Conservation (phyloP, 2,329 filamentous ascomycete genomes). For the Fusarium udum region DNA sequence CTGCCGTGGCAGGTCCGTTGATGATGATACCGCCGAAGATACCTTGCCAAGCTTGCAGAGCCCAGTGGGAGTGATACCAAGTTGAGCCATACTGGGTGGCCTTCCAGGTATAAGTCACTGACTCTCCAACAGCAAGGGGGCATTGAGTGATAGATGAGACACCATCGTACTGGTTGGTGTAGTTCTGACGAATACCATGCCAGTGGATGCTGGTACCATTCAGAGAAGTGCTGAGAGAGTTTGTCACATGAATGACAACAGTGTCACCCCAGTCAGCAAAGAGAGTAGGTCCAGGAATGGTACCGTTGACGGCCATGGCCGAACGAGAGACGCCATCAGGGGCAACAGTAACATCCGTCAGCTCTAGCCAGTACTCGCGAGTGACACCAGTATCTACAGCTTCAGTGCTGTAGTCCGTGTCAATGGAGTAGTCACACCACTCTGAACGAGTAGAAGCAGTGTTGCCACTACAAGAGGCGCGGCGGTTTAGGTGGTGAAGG, state of each 20-base stretch:
- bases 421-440: conserved; percentile 60
- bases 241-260: conserved; percentile 64
- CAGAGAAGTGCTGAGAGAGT: conserved; percentile 49
- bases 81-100: conserved; percentile 64
- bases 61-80: conserved; percentile 71
- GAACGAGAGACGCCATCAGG: conserved; percentile 57
- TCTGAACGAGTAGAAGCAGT: conserved; percentile 1
- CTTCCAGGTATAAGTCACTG: conserved; percentile 66
- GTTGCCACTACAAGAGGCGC: neutral
- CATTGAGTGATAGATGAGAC: conserved; percentile 61
- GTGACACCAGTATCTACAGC: conserved; percentile 59
- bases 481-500: neutral
- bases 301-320: conserved; percentile 62
- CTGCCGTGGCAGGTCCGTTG: conserved; percentile 65
- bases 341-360: conserved; percentile 51
- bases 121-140: conserved; percentile 60
- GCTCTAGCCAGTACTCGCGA: conserved; percentile 58
- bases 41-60: conserved; percentile 61
- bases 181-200: conserved; percentile 68
- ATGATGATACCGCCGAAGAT: conserved; percentile 69
- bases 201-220: conserved; percentile 72
- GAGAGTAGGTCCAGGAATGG: conserved; percentile 68
- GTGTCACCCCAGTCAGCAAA: conserved; percentile 61
- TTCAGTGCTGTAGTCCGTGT: conserved; percentile 56
- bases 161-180: conserved; percentile 65